Evolutionary conservation across 2,329 filamentous ascomycete species (phyloP).

Genomic region (Drechslera avenae): DNA sequence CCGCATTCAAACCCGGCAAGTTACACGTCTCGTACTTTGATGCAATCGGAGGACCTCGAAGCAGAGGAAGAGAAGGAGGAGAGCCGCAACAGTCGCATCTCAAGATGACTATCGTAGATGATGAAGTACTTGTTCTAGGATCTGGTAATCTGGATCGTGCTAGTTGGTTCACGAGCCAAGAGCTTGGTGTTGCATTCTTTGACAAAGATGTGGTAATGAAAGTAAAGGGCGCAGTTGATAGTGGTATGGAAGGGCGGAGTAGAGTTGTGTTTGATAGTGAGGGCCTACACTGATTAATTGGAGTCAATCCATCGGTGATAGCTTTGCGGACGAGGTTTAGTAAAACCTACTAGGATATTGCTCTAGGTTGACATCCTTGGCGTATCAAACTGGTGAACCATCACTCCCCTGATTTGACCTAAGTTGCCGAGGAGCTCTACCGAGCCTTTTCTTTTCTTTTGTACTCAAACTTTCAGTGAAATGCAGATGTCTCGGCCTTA

Average conservation of each 20-base stretch:
- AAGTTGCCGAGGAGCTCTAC: too few species aligned
- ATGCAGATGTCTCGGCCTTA: too few species aligned
- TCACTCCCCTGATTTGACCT: too few species aligned
- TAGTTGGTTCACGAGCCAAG: slow-evolving; percentile 86
- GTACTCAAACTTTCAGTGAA: too few species aligned
- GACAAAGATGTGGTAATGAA: slow-evolving; percentile 47
- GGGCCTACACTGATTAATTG: neutral
- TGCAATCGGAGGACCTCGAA: slow-evolving; percentile 34
- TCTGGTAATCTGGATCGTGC: slow-evolving; percentile 85
- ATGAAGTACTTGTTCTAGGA: slow-evolving; percentile 69
- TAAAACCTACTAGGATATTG: too few species aligned
- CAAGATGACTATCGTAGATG: slow-evolving; percentile 77
- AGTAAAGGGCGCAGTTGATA: slow-evolving; percentile 33
- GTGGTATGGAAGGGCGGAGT: slow-evolving; percentile 31
- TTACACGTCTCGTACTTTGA: slow-evolving; percentile 66
- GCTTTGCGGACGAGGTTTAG: too few species aligned
- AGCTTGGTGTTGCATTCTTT: slow-evolving; percentile 70
- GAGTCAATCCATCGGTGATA: too few species aligned
- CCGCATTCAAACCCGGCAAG: slow-evolving; percentile 47
- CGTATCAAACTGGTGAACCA: too few species aligned
- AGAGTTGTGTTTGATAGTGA: slow-evolving; percentile 32
- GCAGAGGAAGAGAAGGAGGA: slow-evolving; percentile 31
- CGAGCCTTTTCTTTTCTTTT: too few species aligned
- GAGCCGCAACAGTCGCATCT: slow-evolving; percentile 77
- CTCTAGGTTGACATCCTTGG: too few species aligned